phyloP scores from a whole-genome alignment of 1,139 yeast genomes.

The Pichia kudriavzevii region DNA sequence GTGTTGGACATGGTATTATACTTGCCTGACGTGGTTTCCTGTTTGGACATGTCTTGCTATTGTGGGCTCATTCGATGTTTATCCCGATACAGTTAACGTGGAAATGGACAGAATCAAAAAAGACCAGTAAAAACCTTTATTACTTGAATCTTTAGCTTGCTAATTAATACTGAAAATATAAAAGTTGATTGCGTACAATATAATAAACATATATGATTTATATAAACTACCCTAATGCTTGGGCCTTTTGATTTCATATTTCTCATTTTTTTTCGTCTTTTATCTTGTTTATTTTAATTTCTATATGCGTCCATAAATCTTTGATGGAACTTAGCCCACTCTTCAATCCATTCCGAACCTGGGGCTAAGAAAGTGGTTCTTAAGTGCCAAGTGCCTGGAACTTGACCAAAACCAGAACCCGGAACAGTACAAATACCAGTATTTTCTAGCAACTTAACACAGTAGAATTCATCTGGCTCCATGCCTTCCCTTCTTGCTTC shows the following conservation, averaged over 20 bases:
- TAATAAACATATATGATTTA: too few species aligned
- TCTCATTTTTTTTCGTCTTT: neutral
- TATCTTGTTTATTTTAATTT: slow-evolving; percentile 9
- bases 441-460: slow-evolving; percentile 66
- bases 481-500: slow-evolving; percentile 50
- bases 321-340: slow-evolving; percentile 71
- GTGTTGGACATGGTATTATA: slow-evolving; percentile 82
- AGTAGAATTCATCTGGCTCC: slow-evolving; percentile 80
- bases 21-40: slow-evolving; percentile 76
- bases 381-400: slow-evolving; percentile 77
- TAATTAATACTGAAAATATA: neutral
- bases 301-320: slow-evolving; percentile 56
- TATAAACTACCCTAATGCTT: neutral
- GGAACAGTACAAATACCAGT: slow-evolving; percentile 99
- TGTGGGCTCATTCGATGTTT: slow-evolving; percentile 25
- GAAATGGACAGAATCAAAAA: slow-evolving; percentile 16
- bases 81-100: slow-evolving; percentile 10
- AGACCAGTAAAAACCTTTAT: slow-evolving; percentile 7
- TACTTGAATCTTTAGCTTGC: neutral
- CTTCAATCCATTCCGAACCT: slow-evolving; percentile 77
- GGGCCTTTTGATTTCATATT: neutral
- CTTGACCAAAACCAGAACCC: slow-evolving; percentile 95
- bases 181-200: too few species aligned
- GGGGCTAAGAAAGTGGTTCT: slow-evolving; percentile 97
- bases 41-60: slow-evolving; percentile 57